Evolutionary conservation across 345 rosid genomes (phyloP), one percentile per base, ranked within the genome.

Genomic region (Boechera stricta): DNA sequence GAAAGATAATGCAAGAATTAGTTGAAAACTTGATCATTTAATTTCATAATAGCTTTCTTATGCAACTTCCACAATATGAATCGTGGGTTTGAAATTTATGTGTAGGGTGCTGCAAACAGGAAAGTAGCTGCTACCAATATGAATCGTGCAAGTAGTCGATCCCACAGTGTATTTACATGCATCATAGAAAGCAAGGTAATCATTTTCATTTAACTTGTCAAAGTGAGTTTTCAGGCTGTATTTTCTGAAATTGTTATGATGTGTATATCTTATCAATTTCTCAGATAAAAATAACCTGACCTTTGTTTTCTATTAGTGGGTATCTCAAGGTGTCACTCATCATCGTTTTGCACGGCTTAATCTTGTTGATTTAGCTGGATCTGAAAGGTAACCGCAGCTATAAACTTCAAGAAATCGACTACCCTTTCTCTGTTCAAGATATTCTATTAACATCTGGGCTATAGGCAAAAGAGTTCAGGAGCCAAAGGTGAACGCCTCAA

Each of bases 401-500:
- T 16, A 63, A 51, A 31, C 10, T 32, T 49, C 2, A n/a, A 39
- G n/a, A 51, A 66, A 35, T 7, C 3, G 2, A 67, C 52, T 21
- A 48, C 21, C 1, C 28, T 38, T 31, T 53, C 18, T 51, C n/a
- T 68, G 32, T 49, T 32, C 55, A 56, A 69, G 63, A 16, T 54
- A 39, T 52, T 31, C 29, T 18, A 64, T 70, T 76, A 75, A 77
- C 77, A 67, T 71, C 21, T 18, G 29, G 13, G 52, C 67, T 45
- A 52, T 77, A 96, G 99, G 82, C 98, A 96, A 71, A 96, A 96
- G 84, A 90, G 92, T 81, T 96, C 99, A 76, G 98, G 98, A 55
- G 98, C 99, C 68, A 97, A 96, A 84, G 99, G 98, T 76, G 99
- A 96, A 78, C 97, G 99, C 33, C 93, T 96, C 36, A 96, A 91